Base-by-base conservation (phyloP, 2,329 filamentous ascomycete species). In the Daldinia sp. region DNA sequence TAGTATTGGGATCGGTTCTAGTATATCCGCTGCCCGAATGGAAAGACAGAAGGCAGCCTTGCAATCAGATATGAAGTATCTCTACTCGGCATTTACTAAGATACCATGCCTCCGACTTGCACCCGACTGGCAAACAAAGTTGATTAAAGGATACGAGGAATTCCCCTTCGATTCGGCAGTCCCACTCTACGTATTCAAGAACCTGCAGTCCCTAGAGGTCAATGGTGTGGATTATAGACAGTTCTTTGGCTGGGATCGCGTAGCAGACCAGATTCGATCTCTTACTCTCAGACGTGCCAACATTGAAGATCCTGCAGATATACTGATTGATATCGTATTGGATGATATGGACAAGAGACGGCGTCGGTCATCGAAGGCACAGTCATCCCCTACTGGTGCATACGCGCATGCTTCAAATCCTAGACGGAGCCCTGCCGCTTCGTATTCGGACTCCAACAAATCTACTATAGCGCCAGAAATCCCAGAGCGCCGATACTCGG, bases 91-190 rank as follows among this genome's bases (percentile, higher is more conserved):
- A 59, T 99, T 98, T 75, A 99, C 95, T 73, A 99, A 98, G 80
- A 96, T 99, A 41, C 95, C 95, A 0, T 97, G 92, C 74, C 82
- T 99, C 66, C 89, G 90, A 67, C 83, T 99, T 57, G 89, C 94
- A 25, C 94, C 94, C n/a, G 95, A 99, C 77, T 94, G 93, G 82
- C 91, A 93, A 69, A 94, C 94, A 49, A 89, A 91, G 54, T 82
- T 97, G 64, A 97, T 99, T 70, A 87, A 90, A 69, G 94, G 94
- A 25, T 98, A 95, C 75, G 95, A 99, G 77, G 94, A 97, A 77
- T 99, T 98, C 70, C 95, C 95, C 2, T 97, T 98, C 77, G 95
- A 99, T 77, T 97, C 93, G 21, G 95, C 95, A 17, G 95, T 99
- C 27, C 95, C 95, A 17, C 83, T 99, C n/a, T 90, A 96, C 76